Base-by-base conservation (phyloP, 2,329 filamentous ascomycete genomes). In the Pseudopithomyces maydicus region DNA sequence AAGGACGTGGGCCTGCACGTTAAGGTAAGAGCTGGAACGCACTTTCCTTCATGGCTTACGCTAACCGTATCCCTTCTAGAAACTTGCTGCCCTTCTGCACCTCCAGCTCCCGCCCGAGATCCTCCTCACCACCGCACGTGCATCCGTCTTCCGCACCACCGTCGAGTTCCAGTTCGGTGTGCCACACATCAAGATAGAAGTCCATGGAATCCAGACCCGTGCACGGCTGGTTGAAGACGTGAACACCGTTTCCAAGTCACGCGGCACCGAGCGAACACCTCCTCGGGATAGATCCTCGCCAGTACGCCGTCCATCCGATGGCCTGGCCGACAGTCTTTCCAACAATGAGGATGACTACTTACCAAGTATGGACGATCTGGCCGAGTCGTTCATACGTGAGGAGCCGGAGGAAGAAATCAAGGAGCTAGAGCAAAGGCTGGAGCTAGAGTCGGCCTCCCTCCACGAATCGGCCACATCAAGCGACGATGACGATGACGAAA, bases 101-200 rank as follows among this genome's bases (percentile, higher is more conserved):
- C 85, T 97, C 35, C 71, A 72, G 42, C 64, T 76, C 2, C 93
- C 93, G 0, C 78, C 88, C 1, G 85, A 85, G 6, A 85, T 95
- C 70, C 82, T 85, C 58, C 80, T 97, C 12, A 84, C 86, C 51
- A 88, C 87, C 71, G 93, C 94, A 55, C 88, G 87, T 62, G 86
- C 97, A 51, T 79, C 90, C 2, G 81, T 90, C 6, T 84, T 98
- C 22, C 89, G 90, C 68, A 80, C 97, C 52, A 96, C 90, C 7
- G 84, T 98, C 49, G 92, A 94, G 12, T 88, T 95, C 72, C 91
- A 97, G 75, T 88, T 97, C 63, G 92, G 93, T 74, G 89, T 87
- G 52, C 93, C 89, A 65, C 88, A 91, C 26, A 96, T 98, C 71
- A 81, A 85, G 29, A 86, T 94, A 67, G 90, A 97, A 70, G 84